A percentile compares a stretch with the other conserved stretches of the same genome.
Evolutionary conservation across 2,329 filamentous ascomycete genomes (phyloP).

Genomic region (Aureobasidium sp.): DNA sequence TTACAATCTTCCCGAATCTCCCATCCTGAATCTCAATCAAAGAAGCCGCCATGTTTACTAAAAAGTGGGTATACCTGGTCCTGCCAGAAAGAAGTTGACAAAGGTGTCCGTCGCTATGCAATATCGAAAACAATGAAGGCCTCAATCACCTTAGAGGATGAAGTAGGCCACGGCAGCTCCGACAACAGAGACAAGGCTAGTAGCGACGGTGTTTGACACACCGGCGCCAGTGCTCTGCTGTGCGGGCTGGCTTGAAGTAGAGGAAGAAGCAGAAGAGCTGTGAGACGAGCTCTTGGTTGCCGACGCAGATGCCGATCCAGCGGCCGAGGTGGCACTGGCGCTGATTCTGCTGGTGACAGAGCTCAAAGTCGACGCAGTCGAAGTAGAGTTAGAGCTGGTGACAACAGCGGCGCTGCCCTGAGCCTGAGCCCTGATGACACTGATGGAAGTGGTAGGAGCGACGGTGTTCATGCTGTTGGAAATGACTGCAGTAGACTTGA

Average conservation of each 20-base stretch:
- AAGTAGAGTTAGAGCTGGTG: background rate
- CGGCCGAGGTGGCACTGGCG: background rate
- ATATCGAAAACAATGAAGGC: background rate
- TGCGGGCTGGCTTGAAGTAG: background rate
- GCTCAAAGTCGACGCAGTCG: background rate
- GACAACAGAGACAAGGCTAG: background rate
- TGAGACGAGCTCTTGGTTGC: background rate
- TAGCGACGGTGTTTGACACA: background rate
- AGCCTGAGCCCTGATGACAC: conserved; percentile 6
- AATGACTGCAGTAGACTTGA: conserved; percentile 5
- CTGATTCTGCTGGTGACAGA: background rate
- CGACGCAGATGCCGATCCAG: background rate
- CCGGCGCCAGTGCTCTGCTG: conserved; percentile 1
- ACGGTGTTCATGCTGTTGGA: background rate
- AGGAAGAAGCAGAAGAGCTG: background rate
- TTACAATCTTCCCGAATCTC: background rate
- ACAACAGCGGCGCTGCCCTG: conserved; percentile 3
- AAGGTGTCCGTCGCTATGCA: conserved; percentile 5
- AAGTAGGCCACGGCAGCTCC: conserved; percentile 2
- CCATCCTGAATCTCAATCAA: background rate
- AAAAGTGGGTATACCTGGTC: conserved; percentile 3
- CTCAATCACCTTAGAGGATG: background rate
- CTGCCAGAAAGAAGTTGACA: conserved; percentile 3
- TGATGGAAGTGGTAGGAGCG: conserved; percentile 2
- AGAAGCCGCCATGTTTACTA: background rate